Conservation (phyloP, 257 asterid species). For the Solanum acaule region DNA sequence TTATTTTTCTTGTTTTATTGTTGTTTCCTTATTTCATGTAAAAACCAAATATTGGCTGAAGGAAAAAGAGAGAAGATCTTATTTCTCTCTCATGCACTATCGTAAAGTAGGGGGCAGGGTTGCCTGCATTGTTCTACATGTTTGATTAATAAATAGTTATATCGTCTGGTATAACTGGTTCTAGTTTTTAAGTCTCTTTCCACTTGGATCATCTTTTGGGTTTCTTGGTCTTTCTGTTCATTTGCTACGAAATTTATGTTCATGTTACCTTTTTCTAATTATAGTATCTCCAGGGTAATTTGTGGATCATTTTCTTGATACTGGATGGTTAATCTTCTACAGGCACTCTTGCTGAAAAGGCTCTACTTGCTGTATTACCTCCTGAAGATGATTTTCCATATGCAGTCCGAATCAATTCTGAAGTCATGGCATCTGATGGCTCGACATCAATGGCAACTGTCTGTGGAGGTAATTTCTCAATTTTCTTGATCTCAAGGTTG, state of each 20-base stretch:
- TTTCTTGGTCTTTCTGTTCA: background rate
- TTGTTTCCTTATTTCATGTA: background rate
- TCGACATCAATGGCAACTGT: slow-evolving; percentile 99
- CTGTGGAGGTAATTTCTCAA: slow-evolving; percentile 68
- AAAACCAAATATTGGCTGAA: background rate
- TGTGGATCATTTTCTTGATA: slow-evolving; percentile 1
- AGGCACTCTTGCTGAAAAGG: slow-evolving; percentile 99
- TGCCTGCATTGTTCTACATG: background rate
- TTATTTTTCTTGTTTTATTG: background rate
- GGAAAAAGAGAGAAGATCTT: background rate
- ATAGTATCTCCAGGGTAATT: background rate
- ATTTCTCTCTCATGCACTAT: background rate
- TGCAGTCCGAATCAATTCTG: slow-evolving; percentile 87
- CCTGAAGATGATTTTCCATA: slow-evolving; percentile 79
- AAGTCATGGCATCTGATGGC: slow-evolving; percentile 99
- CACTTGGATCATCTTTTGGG: background rate
- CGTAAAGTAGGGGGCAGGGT: background rate
- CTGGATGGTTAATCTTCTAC: slow-evolving; percentile 7
- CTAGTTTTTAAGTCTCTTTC: background rate
- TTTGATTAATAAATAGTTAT: background rate
- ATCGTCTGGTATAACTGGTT: background rate
- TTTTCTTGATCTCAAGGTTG: background rate
- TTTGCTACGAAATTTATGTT: background rate
- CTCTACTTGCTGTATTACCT: slow-evolving; percentile 82
- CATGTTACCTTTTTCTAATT: background rate